Evolutionary conservation across 768 basidiomycete genomes (phyloP), one percentile per base, ranked within the genome.

Genomic region (Russula griseocarnosa): DNA sequence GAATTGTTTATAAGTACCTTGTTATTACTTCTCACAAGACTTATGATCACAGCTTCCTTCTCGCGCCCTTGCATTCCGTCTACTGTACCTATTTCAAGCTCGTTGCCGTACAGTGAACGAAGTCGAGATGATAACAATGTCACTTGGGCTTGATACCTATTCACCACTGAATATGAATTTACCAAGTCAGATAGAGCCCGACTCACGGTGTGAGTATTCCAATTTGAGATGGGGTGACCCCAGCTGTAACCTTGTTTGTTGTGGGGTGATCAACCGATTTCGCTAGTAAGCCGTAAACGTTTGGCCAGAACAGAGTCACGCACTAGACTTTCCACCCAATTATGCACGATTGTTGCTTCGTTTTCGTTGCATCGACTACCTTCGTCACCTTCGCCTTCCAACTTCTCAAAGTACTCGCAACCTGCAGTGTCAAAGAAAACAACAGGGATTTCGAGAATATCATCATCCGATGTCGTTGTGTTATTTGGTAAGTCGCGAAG

Each of bases 1-100:
- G 26, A 51, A 30, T 71, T 77, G 34, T 34, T 14, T 32, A 28
- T n/a, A 5, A 22, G 5, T 63, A 87, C 90, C 75, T 83, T 86
- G 58, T 90, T 86, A 70, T 98, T 99, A 68, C 93, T 95, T 28
- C 97, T 81, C 2, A 98, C 97, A 4, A 99, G 82, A 68, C 86
- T 92, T 58, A 99, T 90, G 26, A 98, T 84, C 44, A 98, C 85
- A 0, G 94, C 94, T 59, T 98, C 93, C 69, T 93, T 93, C 73
- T 99, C 96, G 55, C 97, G 84, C 0, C 96, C 96, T 77, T 99
- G 97, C 87, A 98, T 91, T 0, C 94, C 94, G 71, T 98, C 97
- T 1, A 98, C 94, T 0, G 90, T 92, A 1, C 95, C 97, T 50
- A 97, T 92, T 69, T 98, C 94, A 0, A 98, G 81, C 28, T 77